Conservation (phyloP, 441 rosid species). For the Adansonia grandidieri region DNA sequence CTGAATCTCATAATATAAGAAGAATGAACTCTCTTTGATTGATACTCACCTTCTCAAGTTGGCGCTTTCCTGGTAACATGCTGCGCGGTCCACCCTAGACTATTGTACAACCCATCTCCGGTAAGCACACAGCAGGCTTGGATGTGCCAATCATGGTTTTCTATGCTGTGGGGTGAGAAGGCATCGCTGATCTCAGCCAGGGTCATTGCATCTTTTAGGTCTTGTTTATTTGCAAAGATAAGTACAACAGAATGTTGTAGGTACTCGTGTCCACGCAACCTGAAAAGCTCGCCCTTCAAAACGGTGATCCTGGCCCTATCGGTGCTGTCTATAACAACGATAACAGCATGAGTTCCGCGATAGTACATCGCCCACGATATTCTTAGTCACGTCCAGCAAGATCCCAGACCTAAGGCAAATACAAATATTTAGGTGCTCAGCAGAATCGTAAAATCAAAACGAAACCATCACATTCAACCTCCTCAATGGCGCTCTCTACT, state of each 20-base stretch:
- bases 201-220: conserved; percentile 91
- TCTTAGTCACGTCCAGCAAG: conserved; percentile 89
- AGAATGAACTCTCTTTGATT: background rate
- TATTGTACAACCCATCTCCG: conserved; percentile 83
- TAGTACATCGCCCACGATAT: conserved; percentile 92
- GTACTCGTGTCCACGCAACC: conserved; percentile 76
- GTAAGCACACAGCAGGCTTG: conserved; percentile 92
- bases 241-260: conserved; percentile 72
- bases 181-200: conserved; percentile 89
- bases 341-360: conserved; percentile 85
- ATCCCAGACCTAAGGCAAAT: conserved; percentile 72
- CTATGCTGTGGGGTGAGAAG: conserved; percentile 83
- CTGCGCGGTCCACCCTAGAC: conserved; percentile 92
- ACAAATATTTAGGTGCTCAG: background rate
- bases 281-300: conserved; percentile 79
- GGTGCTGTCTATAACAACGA: conserved; percentile 84
- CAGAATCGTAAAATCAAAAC: background rate
- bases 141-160: conserved; percentile 96
- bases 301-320: conserved; percentile 78
- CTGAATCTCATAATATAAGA: conserved; percentile 5
- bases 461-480: background rate
- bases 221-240: conserved; percentile 92
- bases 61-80: conserved; percentile 77
- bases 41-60: conserved; percentile 37
- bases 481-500: background rate